These are phyloP conservation scores for Globisporangium iwayamae DNA, from an alignment of 352 stramenopile genomes.

Conservation along the genomic window DNA sequence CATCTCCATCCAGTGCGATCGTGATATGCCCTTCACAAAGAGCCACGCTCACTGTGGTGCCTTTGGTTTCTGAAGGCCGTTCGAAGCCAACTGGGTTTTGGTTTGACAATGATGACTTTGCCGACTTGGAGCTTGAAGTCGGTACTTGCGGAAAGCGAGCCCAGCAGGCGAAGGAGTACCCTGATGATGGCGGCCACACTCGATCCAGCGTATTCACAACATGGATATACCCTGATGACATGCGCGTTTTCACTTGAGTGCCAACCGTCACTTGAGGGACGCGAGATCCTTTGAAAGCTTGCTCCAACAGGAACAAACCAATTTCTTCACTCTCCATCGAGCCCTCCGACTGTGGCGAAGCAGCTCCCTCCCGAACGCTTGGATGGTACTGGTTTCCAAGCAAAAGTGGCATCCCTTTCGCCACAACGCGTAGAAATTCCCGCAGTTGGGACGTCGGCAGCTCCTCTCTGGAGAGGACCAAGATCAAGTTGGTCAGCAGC, in stretches of 20 bases:
- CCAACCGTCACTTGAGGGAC: constrained; percentile 57
- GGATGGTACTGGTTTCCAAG: constrained; percentile 26
- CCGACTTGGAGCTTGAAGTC: background rate
- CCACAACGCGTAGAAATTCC: constrained; percentile 49
- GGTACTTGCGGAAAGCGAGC: constrained; percentile 38
- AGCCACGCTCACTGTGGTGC: constrained; percentile 28
- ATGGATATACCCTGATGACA: constrained; percentile 63
- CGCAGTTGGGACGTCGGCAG: constrained; percentile 47
- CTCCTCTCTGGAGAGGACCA: constrained; percentile 43
- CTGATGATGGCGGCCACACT: constrained; percentile 62
- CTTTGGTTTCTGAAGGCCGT: background rate
- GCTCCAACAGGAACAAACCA: constrained; percentile 43
- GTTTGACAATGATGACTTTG: background rate
- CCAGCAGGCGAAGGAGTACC: constrained; percentile 81
- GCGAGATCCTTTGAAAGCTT: constrained; percentile 31
- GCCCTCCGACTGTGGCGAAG: background rate
- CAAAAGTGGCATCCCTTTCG: constrained; percentile 45
- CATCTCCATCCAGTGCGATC: constrained; percentile 36
- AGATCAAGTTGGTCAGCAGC: constrained; percentile 35
- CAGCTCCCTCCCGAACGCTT: background rate
- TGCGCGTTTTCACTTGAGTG: constrained; percentile 40
- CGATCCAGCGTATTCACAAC: constrained; percentile 57
- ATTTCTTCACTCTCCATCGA: constrained; percentile 23
- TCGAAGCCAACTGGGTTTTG: background rate
- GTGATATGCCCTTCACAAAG: constrained; percentile 58